A percentile compares a stretch with the other conserved stretches of the same genome.
phyloP scores from a whole-genome alignment of 108 stramenopile species.

The Stephanodiscus triporus region DNA sequence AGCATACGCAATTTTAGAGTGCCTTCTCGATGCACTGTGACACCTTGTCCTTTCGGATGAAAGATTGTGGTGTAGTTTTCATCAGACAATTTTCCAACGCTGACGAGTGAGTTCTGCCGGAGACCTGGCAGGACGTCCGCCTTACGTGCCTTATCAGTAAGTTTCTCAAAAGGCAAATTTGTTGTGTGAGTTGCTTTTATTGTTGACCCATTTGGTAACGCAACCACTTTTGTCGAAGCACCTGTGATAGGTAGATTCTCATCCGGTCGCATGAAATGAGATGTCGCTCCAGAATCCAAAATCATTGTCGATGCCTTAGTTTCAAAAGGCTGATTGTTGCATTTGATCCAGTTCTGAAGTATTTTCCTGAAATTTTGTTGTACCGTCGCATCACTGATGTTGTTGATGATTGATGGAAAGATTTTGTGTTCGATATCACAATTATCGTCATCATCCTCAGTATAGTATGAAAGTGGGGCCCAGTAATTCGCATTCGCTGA shows the following conservation, averaged over 20 bases:
- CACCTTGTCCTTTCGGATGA: slow-evolving; percentile 19
- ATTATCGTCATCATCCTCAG: background rate
- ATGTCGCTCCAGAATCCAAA: background rate
- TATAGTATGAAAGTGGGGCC: background rate
- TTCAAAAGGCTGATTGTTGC: background rate
- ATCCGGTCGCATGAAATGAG: background rate
- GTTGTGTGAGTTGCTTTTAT: slow-evolving; percentile 7
- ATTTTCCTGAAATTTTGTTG: no score
- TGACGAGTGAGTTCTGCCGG: slow-evolving; percentile 15
- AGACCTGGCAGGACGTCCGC: background rate
- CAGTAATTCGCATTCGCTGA: background rate
- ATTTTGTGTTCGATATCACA: background rate
- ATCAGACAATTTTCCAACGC: slow-evolving; percentile 13
- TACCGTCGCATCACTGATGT: no score
- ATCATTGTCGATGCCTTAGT: background rate
- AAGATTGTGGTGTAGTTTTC: slow-evolving; percentile 33
- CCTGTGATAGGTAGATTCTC: background rate
- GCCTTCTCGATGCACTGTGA: slow-evolving; percentile 5
- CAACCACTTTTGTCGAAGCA: background rate
- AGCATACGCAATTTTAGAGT: background rate
- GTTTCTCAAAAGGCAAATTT: background rate
- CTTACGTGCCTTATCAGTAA: background rate
- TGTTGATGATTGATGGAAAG: no score
- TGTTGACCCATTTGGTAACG: background rate
- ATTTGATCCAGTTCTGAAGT: background rate